A percentile compares a stretch with the other conserved stretches of the same genome.
These are phyloP conservation scores for Desmodesmus armatus DNA, from an alignment of 139 green algal genomes.

Conservation along the genomic window DNA sequence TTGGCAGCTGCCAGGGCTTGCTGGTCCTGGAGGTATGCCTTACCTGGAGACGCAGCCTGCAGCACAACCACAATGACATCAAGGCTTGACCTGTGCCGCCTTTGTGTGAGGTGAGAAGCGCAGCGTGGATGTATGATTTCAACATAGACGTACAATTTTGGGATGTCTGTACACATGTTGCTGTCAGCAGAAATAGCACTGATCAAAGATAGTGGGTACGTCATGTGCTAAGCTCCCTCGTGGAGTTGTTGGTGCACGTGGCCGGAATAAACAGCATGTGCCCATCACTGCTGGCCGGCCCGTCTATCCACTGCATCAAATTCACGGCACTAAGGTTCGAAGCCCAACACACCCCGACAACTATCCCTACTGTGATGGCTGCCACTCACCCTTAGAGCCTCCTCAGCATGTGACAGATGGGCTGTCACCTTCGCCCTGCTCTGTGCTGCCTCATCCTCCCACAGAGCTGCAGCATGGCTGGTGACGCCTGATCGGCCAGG, in stretches of 20 bases:
- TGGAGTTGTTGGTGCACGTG: too few relatives aligned
- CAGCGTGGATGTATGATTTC: neutral
- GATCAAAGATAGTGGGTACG: neutral
- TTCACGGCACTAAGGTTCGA: too few relatives aligned
- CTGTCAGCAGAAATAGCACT: neutral
- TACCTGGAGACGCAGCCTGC: conserved; percentile 29
- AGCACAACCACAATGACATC: neutral
- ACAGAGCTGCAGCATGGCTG: neutral
- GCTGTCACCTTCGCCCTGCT: neutral
- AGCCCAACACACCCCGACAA: too few relatives aligned
- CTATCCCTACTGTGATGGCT: too few relatives aligned
- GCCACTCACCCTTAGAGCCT: neutral
- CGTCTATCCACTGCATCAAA: too few relatives aligned
- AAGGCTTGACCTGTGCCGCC: too few relatives aligned
- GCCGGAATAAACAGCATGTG: too few relatives aligned
- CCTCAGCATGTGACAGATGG: neutral
- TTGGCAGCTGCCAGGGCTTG: conserved; percentile 23
- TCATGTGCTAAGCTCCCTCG: neutral
- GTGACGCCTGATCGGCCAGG: neutral
- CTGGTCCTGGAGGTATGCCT: conserved; percentile 17
- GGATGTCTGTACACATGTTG: neutral
- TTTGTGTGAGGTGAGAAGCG: too few relatives aligned
- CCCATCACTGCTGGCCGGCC: too few relatives aligned
- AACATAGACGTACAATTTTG: neutral
- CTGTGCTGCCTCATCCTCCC: neutral